phyloP scores from a whole-genome alignment of 2,329 filamentous ascomycete genomes.

The Colletotrichum musicola region DNA sequence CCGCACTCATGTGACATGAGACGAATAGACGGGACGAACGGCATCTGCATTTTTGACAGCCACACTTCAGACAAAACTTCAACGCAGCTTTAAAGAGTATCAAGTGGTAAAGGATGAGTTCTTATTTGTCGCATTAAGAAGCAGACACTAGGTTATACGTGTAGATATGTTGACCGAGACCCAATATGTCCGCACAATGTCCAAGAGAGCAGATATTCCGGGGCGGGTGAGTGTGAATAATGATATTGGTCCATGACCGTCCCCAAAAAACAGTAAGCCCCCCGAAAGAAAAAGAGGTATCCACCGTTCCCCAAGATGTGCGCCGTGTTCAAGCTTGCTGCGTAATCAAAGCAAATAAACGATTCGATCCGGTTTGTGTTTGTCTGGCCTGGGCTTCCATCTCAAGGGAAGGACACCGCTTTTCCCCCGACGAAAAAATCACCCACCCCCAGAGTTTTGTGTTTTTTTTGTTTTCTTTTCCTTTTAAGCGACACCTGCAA shows the following conservation, averaged over 20 bases:
- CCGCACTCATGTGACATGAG: constrained; percentile 16
- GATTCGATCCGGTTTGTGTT: not conserved
- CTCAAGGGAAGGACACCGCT: constrained; percentile 2
- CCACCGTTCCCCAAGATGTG: constrained; percentile 22
- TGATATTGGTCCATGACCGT: not conserved
- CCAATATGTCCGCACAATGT: constrained; percentile 35
- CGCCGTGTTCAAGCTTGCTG: constrained; percentile 33
- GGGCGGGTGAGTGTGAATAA: constrained; percentile 8
- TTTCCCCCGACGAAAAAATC: constrained; percentile 29
- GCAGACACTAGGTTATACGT: constrained; percentile 38
- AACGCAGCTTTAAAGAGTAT: too few relatives aligned
- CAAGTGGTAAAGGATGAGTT: constrained; percentile 22
- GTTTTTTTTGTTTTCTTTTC: not conserved
- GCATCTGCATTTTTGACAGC: not conserved
- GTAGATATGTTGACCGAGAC: constrained; percentile 1
- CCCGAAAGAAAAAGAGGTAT: constrained; percentile 31
- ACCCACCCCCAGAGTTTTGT: not conserved
- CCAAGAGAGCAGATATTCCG: constrained; percentile 2
- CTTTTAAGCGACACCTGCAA: not conserved
- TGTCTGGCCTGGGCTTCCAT: constrained; percentile 24
- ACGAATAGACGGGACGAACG: constrained; percentile 25
- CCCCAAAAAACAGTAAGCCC: constrained; percentile 5
- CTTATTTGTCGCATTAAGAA: constrained; percentile 34
- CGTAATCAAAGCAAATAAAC: not conserved
- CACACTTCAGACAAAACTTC: not conserved